Evolutionary conservation across 495 filamentous ascomycete genomes (phyloP).

Genomic region (Xylaria scruposa): DNA sequence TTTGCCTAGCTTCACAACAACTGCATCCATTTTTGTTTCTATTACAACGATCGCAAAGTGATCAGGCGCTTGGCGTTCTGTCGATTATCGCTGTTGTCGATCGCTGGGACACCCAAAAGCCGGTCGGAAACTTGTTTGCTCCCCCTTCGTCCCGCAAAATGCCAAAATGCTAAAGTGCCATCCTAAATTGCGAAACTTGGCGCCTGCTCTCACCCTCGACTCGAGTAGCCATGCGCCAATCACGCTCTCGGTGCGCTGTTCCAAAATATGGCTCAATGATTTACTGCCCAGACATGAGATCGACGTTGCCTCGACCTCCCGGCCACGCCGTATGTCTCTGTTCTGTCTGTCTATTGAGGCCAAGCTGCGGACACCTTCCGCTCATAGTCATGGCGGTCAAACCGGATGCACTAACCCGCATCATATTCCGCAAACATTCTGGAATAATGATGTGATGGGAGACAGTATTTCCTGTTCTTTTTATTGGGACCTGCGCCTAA

Average conservation of each 20-base stretch:
- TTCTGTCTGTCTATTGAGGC: background rate
- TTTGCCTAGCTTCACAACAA: background rate
- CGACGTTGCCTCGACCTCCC: constrained; percentile 23
- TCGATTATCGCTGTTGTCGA: constrained; percentile 25
- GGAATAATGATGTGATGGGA: constrained; percentile 13
- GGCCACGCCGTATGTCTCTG: background rate
- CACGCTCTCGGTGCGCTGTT: background rate
- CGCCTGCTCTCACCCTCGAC: constrained; percentile 16
- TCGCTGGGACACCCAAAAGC: constrained; percentile 16
- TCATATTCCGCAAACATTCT: background rate
- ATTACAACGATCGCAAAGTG: background rate
- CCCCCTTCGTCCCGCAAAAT: background rate
- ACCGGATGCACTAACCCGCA: constrained; percentile 16
- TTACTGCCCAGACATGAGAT: constrained; percentile 23
- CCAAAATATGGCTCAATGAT: constrained; percentile 17
- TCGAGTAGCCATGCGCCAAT: background rate
- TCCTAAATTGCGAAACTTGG: constrained; percentile 38
- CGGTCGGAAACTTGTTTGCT: constrained; percentile 20
- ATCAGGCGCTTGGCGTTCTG: constrained; percentile 23
- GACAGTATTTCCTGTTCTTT: constrained; percentile 7
- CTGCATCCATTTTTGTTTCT: constrained; percentile 16
- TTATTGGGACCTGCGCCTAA: constrained; percentile 8
- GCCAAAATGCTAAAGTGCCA: constrained; percentile 20
- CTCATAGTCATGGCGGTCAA: constrained; percentile 36
- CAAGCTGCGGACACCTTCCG: constrained; percentile 30